Conservation (phyloP, 1,284 basidiomycete species). For the Earliella scabrosa region DNA sequence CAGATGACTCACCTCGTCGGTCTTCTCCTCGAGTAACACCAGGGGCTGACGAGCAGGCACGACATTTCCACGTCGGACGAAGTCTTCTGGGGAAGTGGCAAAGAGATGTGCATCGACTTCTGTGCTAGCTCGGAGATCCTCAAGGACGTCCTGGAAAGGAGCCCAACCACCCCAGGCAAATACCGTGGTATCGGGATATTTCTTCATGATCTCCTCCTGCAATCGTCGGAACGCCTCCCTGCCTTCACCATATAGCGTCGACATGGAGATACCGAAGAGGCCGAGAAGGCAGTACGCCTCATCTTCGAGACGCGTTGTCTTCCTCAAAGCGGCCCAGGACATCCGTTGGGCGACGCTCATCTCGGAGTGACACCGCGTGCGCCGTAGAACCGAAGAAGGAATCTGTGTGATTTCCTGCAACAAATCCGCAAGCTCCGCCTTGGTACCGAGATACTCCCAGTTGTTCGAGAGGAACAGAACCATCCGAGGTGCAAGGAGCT, state of each 20-base stretch:
- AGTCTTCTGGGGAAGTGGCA: no score
- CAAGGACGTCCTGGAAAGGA: no score
- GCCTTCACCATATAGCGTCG: slow-evolving; percentile 2
- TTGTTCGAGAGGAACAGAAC: neutral
- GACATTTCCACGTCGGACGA: no score
- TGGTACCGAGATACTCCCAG: neutral
- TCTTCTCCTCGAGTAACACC: no score
- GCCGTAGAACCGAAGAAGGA: neutral
- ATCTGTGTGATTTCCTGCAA: neutral
- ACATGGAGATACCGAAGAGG: slow-evolving; percentile 2
- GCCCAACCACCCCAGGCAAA: slow-evolving; percentile 6
- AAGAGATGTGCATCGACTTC: no score
- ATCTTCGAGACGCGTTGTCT: slow-evolving; percentile 1
- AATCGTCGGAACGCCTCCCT: slow-evolving; percentile 4
- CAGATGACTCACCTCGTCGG: no score
- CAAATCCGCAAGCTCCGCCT: neutral
- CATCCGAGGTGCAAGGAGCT: neutral
- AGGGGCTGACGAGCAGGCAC: no score
- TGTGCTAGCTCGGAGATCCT: no score
- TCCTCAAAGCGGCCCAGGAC: neutral
- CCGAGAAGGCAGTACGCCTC: slow-evolving; percentile 7
- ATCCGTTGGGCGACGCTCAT: neutral
- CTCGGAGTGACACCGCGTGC: neutral
- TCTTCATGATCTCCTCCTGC: slow-evolving; percentile 3
- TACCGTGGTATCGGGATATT: neutral